Conservation (phyloP, 2,329 filamentous ascomycete species). For the Podosphaera fusca region DNA sequence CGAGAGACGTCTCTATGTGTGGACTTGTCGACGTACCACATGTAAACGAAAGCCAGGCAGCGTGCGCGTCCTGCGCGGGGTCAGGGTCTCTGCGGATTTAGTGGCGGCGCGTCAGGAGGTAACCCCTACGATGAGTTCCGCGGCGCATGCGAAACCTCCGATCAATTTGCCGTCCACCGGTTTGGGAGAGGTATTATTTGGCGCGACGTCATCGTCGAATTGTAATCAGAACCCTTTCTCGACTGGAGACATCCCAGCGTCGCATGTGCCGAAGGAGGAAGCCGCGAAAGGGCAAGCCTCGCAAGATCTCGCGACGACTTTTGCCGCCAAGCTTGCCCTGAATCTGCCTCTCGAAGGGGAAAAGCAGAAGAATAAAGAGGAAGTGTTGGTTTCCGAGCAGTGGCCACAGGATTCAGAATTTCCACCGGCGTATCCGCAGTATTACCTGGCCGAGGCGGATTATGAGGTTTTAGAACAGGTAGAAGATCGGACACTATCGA, state of each 20-base stretch:
- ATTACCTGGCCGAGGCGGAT: conserved; percentile 69
- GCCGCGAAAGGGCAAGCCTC: conserved; percentile 17
- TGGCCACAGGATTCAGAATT: conserved; percentile 50
- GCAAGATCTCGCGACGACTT: conserved; percentile 31
- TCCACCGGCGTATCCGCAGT: conserved; percentile 48
- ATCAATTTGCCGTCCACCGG: conserved; percentile 19
- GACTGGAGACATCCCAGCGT: conserved; percentile 7
- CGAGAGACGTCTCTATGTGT: conserved; percentile 71
- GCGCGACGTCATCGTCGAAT: conserved; percentile 37
- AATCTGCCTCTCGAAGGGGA: conserved; percentile 23
- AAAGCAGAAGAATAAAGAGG: conserved; percentile 15
- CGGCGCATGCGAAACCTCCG: conserved; percentile 5
- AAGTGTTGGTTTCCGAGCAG: conserved; percentile 26
- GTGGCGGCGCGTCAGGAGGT: conserved; percentile 5
- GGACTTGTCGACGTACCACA: conserved; percentile 52
- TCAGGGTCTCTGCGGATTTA: conserved; percentile 22
- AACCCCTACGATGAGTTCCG: conserved; percentile 4
- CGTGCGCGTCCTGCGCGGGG: conserved; percentile 49
- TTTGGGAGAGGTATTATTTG: conserved; percentile 43
- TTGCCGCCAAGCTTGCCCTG: conserved; percentile 55
- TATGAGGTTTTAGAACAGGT: conserved; percentile 60
- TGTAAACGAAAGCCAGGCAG: conserved; percentile 70
- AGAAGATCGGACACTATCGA: conserved; percentile 24
- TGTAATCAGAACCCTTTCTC: conserved; percentile 32
- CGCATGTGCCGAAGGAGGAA: conserved; percentile 16